Evolutionary conservation across 306 rosid genomes (phyloP), one percentile per base, ranked within the genome.

Genomic region (Calophaca sinica): DNA sequence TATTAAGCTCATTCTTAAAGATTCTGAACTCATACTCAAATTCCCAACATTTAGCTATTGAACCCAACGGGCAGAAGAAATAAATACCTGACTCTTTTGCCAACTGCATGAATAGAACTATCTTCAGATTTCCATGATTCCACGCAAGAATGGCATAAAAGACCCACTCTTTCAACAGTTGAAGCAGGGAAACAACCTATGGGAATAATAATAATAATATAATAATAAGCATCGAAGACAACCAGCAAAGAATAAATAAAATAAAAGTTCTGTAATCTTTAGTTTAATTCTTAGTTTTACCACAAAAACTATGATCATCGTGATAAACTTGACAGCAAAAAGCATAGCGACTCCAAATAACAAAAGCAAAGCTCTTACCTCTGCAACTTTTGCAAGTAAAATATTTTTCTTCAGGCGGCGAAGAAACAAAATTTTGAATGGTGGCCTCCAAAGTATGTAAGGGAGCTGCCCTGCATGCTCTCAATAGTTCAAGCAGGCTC

Each of bases 401-500:
- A 76, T 81, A 81, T 58, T 88, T 90, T 35, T 86, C 96, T 68
- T 85, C 90, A 1, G 93, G 92, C 0, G 87, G 82, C 75, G 93
- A 84, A 80, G 70, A 62, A 68, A 94, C 52, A 72, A 94, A 82
- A 73, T 77, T 94, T 79, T 84, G 96, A 79, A 94, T 75, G 4
- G 99, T 92, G n/a, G 88, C 84, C 87, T 94, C 98, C 76, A 94
- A 70, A 3, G 84, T 61, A 62, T 92, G 92, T 72, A 86, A 73
- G 68, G 98, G 83, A 78, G 86, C 88, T 75, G 83, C 85, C 78
- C 97, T 84, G 88, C 99, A 94, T 62, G 89, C 89, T 79, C 84
- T 87, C 84, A 94, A 64, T 41, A 94, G 88, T 73, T 94, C 99
- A 68, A 94, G 96, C 48, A 94, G 83, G 81, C 96, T 94, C 89